Conservation (phyloP, 352 stramenopile species). For the Elongisporangium senticosum region DNA sequence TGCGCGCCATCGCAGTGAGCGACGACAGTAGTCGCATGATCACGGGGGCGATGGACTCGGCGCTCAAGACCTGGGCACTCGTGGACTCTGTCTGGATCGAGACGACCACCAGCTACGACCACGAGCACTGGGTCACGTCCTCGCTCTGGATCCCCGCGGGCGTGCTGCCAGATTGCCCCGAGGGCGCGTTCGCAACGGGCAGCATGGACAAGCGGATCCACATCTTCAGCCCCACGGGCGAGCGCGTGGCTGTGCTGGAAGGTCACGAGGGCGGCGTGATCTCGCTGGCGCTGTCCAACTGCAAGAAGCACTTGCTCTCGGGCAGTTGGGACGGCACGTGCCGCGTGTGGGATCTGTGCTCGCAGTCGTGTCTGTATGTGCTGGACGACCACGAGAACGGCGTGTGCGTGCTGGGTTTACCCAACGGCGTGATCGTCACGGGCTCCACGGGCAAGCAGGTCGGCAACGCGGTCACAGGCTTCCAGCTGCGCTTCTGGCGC, state of each 20-base stretch:
- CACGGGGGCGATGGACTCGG: constrained; percentile 77
- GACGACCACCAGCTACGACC: constrained; percentile 55
- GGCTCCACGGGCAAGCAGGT: constrained; percentile 73
- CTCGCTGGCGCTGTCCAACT: constrained; percentile 42
- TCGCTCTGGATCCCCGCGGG: constrained; percentile 29
- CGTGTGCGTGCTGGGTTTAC: constrained; percentile 68
- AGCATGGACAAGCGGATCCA: constrained; percentile 80
- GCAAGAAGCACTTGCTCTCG: constrained; percentile 48
- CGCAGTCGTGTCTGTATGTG: constrained; percentile 45
- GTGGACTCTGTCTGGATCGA: constrained; percentile 33
- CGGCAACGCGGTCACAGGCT: constrained; percentile 72
- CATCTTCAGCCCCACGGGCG: constrained; percentile 46
- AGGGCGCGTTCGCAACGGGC: constrained; percentile 62
- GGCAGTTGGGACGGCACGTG: constrained; percentile 81
- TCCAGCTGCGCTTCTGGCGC: constrained; percentile 72
- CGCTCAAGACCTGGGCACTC: constrained; percentile 41
- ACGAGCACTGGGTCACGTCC: constrained; percentile 83
- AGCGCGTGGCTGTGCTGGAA: constrained; percentile 30
- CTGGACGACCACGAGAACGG: constrained; percentile 74
- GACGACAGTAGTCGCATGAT: constrained; percentile 31
- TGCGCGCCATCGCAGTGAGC: constrained; percentile 52
- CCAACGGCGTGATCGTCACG: constrained; percentile 59
- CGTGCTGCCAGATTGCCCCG: constrained; percentile 14
- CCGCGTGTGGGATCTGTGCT: constrained; percentile 63
- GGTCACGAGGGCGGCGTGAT: constrained; percentile 78